phyloP scores from a whole-genome alignment of 257 asterid species.

The Solanum peruvianum region DNA sequence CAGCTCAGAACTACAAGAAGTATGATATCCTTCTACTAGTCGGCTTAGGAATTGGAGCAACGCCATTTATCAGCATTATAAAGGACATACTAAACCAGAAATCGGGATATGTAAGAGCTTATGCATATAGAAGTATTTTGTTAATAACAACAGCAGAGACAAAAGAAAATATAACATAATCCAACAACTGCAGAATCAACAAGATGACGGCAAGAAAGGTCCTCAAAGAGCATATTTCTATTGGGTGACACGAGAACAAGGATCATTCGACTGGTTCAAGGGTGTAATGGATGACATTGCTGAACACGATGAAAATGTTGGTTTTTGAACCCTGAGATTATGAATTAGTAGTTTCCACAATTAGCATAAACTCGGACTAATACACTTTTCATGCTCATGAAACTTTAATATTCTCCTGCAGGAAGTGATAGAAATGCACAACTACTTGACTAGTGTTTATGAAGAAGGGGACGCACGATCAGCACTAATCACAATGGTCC shows the following conservation, averaged over 20 bases:
- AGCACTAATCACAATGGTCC: slow-evolving; percentile 88
- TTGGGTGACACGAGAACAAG: slow-evolving; percentile 97
- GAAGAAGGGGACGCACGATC: slow-evolving; percentile 98
- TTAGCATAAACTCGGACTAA: background rate
- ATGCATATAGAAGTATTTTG: background rate
- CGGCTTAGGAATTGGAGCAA: slow-evolving; percentile 95
- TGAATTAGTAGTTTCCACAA: background rate
- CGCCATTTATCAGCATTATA: slow-evolving; percentile 80
- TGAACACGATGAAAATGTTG: slow-evolving; percentile 57
- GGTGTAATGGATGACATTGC: slow-evolving; percentile 96
- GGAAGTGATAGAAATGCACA: slow-evolving; percentile 87
- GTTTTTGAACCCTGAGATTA: background rate
- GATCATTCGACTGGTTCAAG: slow-evolving; percentile 92
- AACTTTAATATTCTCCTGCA: slow-evolving; percentile 11
- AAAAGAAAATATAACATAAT: background rate
- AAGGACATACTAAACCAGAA: slow-evolving; percentile 59
- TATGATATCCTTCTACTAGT: slow-evolving; percentile 70
- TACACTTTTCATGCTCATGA: background rate
- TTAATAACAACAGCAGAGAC: background rate
- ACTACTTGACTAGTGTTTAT: slow-evolving; percentile 77
- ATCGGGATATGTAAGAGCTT: slow-evolving; percentile 29
- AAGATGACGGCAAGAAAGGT: slow-evolving; percentile 12
- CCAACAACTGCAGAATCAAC: slow-evolving; percentile 13
- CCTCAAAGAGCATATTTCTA: slow-evolving; percentile 80
- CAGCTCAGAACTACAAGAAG: slow-evolving; percentile 85